Base-by-base conservation (phyloP, 805 yeast genomes). In the Monosporozyma aquatica region DNA sequence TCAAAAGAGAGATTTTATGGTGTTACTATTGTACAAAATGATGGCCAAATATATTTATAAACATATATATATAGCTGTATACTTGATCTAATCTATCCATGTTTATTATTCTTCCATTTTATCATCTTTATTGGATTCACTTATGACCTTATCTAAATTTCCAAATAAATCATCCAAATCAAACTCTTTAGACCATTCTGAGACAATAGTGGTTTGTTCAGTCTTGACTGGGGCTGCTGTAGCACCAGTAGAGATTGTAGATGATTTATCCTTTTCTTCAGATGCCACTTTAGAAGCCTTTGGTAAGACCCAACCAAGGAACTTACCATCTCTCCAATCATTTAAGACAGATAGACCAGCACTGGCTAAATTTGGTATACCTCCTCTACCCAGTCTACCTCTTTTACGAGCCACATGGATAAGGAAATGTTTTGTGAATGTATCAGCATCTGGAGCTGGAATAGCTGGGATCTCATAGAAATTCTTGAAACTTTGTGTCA, bases 281-380 rank as follows among this genome's bases (percentile, higher is more conserved):
- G 51, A 48, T 3, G 32, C 15, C 5, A 35, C 26, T 52, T 73
- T 72, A 10, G 78, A 69, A 26, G 72, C 68, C 36, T 67, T 81
- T 40, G 95, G 95, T 53, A 80, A 66, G 2, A 85, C 78, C 95
- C 96, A 92, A 38, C 97, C 95, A 43, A 81, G 65, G 54, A 92
- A 78, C 60, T 92, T 78, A 45, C 98, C 98, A 63, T 89, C 97
- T 66, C 96, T 79, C 97, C 97, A 92, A 66, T 92, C 98, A 55
- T 76, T 86, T 58, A 92, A 70, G 10, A 92, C 82, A 28, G 83
- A 71, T 54, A 75, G 62, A 28, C 94, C 95, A 7, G 97, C 95
- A 49, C 89, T 73, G 45, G 78, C 82, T 48, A 92, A 62, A 61
- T 92, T 87, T 44, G 97, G 95, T 45, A 92, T 66, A 58, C 98